Conservation (phyloP, 352 stramenopile genomes). For the Elongisporangium senticosum region DNA sequence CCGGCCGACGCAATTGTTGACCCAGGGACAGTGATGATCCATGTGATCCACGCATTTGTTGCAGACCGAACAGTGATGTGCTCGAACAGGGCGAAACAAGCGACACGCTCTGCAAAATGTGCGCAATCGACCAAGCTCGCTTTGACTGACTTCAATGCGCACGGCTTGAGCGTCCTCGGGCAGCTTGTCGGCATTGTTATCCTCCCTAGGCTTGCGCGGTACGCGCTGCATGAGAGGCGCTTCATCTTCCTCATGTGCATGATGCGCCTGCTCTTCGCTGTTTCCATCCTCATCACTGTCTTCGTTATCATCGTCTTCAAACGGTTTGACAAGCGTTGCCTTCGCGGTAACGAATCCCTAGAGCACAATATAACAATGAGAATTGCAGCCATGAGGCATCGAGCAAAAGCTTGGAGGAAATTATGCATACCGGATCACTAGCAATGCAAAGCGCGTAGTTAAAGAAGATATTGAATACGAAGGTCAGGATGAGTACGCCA, state of each 20-base stretch:
- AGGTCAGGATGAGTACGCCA: neutral
- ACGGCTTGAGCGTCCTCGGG: neutral
- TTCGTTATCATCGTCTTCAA: neutral
- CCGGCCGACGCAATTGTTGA: constrained; percentile 97
- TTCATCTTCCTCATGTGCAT: constrained; percentile 1
- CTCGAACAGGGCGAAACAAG: constrained; percentile 41
- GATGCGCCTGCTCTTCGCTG: neutral
- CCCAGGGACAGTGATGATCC: constrained; percentile 97
- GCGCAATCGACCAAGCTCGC: neutral
- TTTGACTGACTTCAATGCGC: neutral
- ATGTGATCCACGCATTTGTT: constrained; percentile 92
- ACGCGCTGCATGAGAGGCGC: neutral
- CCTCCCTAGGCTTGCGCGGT: neutral
- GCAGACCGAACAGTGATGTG: constrained; percentile 79
- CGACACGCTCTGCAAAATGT: constrained; percentile 54
- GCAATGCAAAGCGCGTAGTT: constrained; percentile 67
- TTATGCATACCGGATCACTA: constrained; percentile 36
- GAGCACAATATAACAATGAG: constrained; percentile 2
- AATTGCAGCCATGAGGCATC: neutral
- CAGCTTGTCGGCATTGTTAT: neutral
- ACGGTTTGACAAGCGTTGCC: constrained; percentile 4
- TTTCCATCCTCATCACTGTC: constrained; percentile 14
- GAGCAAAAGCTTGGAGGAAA: neutral
- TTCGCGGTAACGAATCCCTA: constrained; percentile 1
- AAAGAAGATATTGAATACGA: constrained; percentile 69